Percentiles rank a stretch among this genome's conserved stretches.
Evolutionary conservation across 169 alveolate genomes (phyloP).

Genomic region (Babesia bovis): DNA sequence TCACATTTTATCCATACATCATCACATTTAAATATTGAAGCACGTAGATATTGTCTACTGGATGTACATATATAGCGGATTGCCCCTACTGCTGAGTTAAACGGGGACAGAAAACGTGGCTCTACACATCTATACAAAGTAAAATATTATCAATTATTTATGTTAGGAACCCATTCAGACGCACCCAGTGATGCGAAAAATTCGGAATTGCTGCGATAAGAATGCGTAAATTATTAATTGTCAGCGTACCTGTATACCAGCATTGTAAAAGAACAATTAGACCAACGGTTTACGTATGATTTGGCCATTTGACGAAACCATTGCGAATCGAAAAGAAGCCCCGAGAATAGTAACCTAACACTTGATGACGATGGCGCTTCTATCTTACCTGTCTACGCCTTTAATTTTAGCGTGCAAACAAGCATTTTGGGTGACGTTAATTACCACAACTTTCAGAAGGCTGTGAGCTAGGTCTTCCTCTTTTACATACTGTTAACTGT

Average conservation of each 20-base stretch:
- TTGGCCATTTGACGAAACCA: slow-evolving; percentile 9
- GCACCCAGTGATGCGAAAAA: slow-evolving; percentile 13
- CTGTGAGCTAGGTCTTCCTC: slow-evolving; percentile 49
- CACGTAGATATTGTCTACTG: too few species aligned
- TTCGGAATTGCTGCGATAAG: slow-evolving; percentile 5
- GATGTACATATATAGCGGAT: too few species aligned
- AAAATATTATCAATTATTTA: neutral
- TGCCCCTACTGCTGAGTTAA: too few species aligned
- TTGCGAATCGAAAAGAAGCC: neutral
- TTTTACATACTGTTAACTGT: neutral
- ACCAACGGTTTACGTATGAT: slow-evolving; percentile 16
- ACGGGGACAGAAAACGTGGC: neutral
- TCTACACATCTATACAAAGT: neutral
- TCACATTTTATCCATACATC: too few species aligned
- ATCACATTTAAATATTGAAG: too few species aligned
- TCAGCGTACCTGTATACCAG: slow-evolving; percentile 11
- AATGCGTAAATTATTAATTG: neutral
- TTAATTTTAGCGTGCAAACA: slow-evolving; percentile 13
- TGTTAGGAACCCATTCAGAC: neutral
- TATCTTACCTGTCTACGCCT: slow-evolving; percentile 30
- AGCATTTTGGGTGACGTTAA: slow-evolving; percentile 47
- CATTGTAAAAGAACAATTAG: slow-evolving; percentile 12
- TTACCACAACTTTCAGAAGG: slow-evolving; percentile 19
- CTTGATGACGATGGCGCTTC: neutral
- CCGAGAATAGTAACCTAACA: slow-evolving; percentile 41